phyloP scores from a whole-genome alignment of 306 rosid species.

The Medicago ruthenica region DNA sequence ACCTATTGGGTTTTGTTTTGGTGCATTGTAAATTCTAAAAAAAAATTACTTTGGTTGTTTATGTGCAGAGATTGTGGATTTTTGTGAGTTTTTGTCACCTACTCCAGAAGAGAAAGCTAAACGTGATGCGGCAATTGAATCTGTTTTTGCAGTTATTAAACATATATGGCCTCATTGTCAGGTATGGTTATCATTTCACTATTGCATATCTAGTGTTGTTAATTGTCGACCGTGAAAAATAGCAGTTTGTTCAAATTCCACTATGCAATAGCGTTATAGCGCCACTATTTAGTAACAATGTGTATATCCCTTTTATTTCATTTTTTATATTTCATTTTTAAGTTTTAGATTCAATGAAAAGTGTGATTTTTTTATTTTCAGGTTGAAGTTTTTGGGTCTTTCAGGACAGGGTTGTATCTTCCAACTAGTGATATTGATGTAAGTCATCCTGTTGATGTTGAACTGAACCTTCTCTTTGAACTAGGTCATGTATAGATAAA shows the following conservation, averaged over 20 bases:
- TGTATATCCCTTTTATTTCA: too few relatives aligned
- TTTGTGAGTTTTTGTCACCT: slow-evolving; percentile 90
- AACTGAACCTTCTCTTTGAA: background rate
- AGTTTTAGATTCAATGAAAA: background rate
- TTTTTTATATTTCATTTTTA: too few relatives aligned
- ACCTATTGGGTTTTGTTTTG: too few relatives aligned
- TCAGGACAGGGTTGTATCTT: slow-evolving; percentile 92
- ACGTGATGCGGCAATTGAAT: slow-evolving; percentile 68
- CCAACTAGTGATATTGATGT: slow-evolving; percentile 95
- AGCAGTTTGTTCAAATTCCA: too few relatives aligned
- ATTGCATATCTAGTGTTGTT: background rate
- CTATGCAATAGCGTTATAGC: too few relatives aligned
- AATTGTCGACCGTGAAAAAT: too few relatives aligned
- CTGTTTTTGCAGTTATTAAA: slow-evolving; percentile 76
- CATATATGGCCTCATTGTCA: slow-evolving; percentile 90
- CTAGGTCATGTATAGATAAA: background rate
- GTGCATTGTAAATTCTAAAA: background rate
- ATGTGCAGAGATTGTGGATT: slow-evolving; percentile 82
- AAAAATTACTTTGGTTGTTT: slow-evolving; percentile 13
- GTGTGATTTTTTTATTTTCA: slow-evolving; percentile 46
- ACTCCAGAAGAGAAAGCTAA: slow-evolving; percentile 76
- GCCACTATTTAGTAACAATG: too few relatives aligned
- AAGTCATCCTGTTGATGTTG: slow-evolving; percentile 42
- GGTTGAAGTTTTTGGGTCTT: slow-evolving; percentile 98
- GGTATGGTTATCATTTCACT: slow-evolving; percentile 52